These are phyloP conservation scores for Debaryomyces subglobosus DNA, from an alignment of 1,139 yeast genomes.

Conservation along the genomic window DNA sequence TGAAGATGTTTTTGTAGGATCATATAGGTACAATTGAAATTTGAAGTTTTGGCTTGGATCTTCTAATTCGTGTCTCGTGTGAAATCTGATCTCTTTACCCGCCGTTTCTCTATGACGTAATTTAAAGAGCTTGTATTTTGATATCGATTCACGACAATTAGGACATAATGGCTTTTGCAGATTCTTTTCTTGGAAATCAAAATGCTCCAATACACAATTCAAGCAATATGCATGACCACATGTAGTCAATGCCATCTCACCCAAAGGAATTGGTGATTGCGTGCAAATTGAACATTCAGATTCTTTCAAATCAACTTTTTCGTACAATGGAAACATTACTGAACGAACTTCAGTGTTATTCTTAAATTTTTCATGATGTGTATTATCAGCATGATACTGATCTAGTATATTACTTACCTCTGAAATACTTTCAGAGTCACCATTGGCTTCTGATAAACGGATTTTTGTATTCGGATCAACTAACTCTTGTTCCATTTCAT, in stretches of 20 bases:
- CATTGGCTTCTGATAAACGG: constrained; percentile 13
- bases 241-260: constrained; percentile 66
- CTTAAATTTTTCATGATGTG: constrained; percentile 29
- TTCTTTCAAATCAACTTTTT: constrained; percentile 39
- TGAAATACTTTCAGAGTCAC: constrained; percentile 19
- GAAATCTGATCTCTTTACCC: constrained; percentile 38
- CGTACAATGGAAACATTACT: constrained; percentile 29
- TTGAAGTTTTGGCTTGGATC: constrained; percentile 26
- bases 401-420: constrained; percentile 16
- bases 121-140: constrained; percentile 47
- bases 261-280: constrained; percentile 56
- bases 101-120: constrained; percentile 32
- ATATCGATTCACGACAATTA: constrained; percentile 53
- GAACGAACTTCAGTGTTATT: constrained; percentile 36
- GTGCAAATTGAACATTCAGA: constrained; percentile 89
- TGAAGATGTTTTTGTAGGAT: constrained; percentile 62
- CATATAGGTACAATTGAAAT: constrained; percentile 45
- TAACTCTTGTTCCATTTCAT: constrained; percentile 40
- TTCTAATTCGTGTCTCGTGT: constrained; percentile 26
- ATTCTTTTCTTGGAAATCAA: constrained; percentile 44
- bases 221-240: constrained; percentile 85
- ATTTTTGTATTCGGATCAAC: background rate
- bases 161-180: constrained; percentile 55
- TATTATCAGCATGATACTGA: constrained; percentile 16
- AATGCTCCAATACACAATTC: constrained; percentile 72